Evolutionary conservation across 768 basidiomycete genomes (phyloP).

Genomic region (Mycena capillaripes): DNA sequence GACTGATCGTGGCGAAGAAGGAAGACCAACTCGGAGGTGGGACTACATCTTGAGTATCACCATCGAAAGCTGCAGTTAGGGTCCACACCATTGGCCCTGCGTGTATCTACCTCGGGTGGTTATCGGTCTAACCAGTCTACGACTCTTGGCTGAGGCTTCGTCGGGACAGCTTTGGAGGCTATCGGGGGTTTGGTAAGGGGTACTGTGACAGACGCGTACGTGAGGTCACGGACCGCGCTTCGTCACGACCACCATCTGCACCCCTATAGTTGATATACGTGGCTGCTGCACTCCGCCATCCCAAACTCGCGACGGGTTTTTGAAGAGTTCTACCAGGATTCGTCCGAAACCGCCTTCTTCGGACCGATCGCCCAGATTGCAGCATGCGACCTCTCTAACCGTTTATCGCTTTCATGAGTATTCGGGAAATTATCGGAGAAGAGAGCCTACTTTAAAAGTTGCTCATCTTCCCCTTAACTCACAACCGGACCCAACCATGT

Average conservation of each 20-base stretch:
- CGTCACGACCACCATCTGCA: too few species aligned
- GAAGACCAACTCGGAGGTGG: background rate
- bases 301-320: too few species aligned
- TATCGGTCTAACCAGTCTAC: slow-evolving; percentile 18
- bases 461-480: too few species aligned
- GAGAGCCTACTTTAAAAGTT: slow-evolving; percentile 14
- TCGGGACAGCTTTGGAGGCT: too few species aligned
- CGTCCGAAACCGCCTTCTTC: background rate
- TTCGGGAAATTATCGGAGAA: slow-evolving; percentile 32
- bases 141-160: too few species aligned
- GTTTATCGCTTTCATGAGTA: background rate
- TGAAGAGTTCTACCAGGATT: slow-evolving; percentile 3
- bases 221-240: too few species aligned
- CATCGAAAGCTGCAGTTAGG: slow-evolving; percentile 9
- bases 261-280: too few species aligned
- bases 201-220: too few species aligned
- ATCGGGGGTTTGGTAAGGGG: background rate
- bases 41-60: background rate
- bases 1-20: background rate
- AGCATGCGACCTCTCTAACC: background rate
- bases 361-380: background rate
- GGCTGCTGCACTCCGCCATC: too few species aligned
- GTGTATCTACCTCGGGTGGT: background rate
- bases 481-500: slow-evolving; percentile 49
- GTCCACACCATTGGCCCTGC: slow-evolving; percentile 22